Base-by-base conservation (phyloP, 768 basidiomycete species). In the Russula vinacea region DNA sequence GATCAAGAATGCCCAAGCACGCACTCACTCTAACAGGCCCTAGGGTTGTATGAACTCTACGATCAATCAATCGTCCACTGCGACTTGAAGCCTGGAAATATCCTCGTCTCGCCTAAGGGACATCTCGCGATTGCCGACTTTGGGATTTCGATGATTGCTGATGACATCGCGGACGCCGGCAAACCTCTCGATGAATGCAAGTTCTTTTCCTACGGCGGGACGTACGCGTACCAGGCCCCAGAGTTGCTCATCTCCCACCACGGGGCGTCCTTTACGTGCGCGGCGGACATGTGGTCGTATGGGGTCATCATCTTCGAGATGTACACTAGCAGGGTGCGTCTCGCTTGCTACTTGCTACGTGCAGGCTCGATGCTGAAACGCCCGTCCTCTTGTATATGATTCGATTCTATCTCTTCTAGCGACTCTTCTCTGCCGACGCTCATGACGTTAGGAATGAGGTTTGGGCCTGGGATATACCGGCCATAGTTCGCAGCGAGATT, bases 1-100 rank as follows among this genome's bases (percentile, higher is more conserved):
- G 56, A 9, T 33, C 32, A 33, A 44, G 42, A 45, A 56, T 14
- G 29, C 17, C 10, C 44, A 37, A 24, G 33, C 16, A 13, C 22
- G 4, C 39, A 2, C 14, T 19, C 3, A 8, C 33, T 37, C 2
- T 9, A 54, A 56, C 26, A 69, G 69, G 14, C 62, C 16, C 19
- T 62, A n/a, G 67, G 53, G 26, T 60, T 71, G 54, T 57, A 19
- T n/a, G 79, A 79, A 62, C 70, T 81, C 7, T 71, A 79, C 35
- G 60, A 71, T 1, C 74, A 75, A 62, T 70, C 76, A 65, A 70
- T 82, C 24, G 79, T 80, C 49, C 81, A 82, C 65, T 75, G 81
- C 24, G 80, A 82, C 70, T 77, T 82, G 74, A 82, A 82, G 72
- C 80, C 80, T 5, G 74, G 75, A 69, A 75, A 74, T 26, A 65